Base-by-base conservation (phyloP, 768 basidiomycete genomes). In the Boletus subcaerulescens region DNA sequence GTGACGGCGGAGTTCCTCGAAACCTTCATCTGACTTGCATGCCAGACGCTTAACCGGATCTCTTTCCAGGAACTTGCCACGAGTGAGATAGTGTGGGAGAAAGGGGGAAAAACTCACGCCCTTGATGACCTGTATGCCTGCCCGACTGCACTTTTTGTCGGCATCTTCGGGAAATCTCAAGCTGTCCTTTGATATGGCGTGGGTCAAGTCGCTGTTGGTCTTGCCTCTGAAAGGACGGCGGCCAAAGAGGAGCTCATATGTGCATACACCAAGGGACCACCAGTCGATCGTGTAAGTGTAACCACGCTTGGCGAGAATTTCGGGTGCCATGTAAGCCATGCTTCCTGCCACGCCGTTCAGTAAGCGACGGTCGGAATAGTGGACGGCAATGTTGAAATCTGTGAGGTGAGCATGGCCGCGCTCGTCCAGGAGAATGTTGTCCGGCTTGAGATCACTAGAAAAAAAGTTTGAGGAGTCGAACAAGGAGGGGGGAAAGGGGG, bases 301-400 rank as follows among this genome's bases (percentile, higher is more conserved):
- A 15, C 96, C 96, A 57, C 91, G 86, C 71, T 97, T 97, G 43
- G 85, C 78, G 40, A 99, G 77, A 44, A 99, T 96, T 68, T 89
- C 86, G 3, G 87, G 88, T 40, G 89, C 95, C 96, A 99, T 99
- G 70, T 99, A 99, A 3, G 96, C 96, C 95, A 98, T 96, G 48
- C 93, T 96, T 10, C 96, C 96, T 22, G 96, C 96, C 0, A 99
- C 90, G 22, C 94, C 93, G 13, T 90, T 94, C 24, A 89, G 72
- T 33, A 93, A 74, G 54, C 88, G 82, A 52, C 91, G 81, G 53
- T 97, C 93, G 5, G 87, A 85, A 67, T 91, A 98, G 71, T 99
- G 96, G 8, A 98, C 93, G 15, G 96, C 96, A 55, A 99, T 99
- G 70, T 99, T 99, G 74, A 99, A 97, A 70, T 99, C 96, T 0